Percentiles rank a stretch among this genome's conserved stretches.
Evolutionary conservation across 1,284 basidiomycete genomes (phyloP).

Genomic region (Phaffia rhodozyma): DNA sequence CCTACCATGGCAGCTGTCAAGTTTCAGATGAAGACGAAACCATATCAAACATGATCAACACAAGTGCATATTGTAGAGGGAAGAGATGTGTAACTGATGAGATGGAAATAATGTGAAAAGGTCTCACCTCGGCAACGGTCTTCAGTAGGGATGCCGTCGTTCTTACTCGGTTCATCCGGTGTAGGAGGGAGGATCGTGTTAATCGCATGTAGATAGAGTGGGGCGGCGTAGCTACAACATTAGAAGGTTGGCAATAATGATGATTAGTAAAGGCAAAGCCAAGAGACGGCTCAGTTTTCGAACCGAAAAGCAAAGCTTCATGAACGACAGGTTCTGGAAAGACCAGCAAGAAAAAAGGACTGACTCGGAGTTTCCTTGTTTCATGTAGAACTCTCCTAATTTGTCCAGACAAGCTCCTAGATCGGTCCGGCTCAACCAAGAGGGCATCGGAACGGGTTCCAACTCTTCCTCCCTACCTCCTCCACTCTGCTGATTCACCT

Average conservation of each 20-base stretch:
- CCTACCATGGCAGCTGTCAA: conserved; percentile 3
- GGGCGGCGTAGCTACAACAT: conserved; percentile 6
- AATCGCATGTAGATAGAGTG: conserved; percentile 18
- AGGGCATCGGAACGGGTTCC: conserved; percentile 4
- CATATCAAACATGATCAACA: not conserved
- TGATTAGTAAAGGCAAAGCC: not conserved
- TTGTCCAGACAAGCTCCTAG: conserved; percentile 4
- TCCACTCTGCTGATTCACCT: not conserved
- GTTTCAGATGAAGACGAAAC: not conserved
- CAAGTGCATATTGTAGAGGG: too few relatives aligned
- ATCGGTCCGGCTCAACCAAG: conserved; percentile 10
- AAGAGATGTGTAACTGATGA: not conserved
- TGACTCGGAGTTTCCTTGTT: conserved; percentile 11
- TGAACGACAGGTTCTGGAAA: not conserved
- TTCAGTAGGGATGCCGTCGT: not conserved
- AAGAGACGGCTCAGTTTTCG: not conserved
- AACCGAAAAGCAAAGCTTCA: not conserved
- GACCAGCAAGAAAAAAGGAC: not conserved
- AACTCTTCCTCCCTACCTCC: not conserved
- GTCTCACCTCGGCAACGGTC: conserved; percentile 11
- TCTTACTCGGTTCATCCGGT: not conserved
- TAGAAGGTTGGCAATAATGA: not conserved
- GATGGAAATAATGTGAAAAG: not conserved
- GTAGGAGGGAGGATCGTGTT: conserved; percentile 12
- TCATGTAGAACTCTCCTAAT: conserved; percentile 9